Conservation (phyloP, 805 yeast species). For the Candida silvatica region DNA sequence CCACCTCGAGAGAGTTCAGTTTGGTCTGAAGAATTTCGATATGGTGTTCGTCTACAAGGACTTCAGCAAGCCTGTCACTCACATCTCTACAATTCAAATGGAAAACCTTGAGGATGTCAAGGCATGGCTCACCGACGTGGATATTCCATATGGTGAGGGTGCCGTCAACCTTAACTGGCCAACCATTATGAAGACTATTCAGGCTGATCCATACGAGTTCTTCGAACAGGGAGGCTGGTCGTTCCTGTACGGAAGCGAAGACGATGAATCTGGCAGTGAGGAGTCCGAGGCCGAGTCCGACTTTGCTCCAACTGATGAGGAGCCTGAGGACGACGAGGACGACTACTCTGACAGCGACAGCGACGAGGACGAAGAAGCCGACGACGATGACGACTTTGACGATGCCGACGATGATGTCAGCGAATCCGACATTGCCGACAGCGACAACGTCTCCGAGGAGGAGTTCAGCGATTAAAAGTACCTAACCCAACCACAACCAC, state of each 20-base stretch:
- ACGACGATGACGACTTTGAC: constrained; percentile 17
- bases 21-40: constrained; percentile 94
- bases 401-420: constrained; percentile 17
- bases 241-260: constrained; percentile 84
- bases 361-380: constrained; percentile 14
- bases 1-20: constrained; percentile 93
- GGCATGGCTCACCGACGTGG: constrained; percentile 97
- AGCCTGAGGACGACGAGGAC: constrained; percentile 42
- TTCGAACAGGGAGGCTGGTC: constrained; percentile 95
- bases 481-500: background rate
- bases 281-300: constrained; percentile 60
- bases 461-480: constrained; percentile 20
- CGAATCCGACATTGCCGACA: constrained; percentile 19
- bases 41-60: constrained; percentile 95
- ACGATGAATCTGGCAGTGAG: constrained; percentile 59
- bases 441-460: constrained; percentile 22
- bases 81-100: constrained; percentile 91
- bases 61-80: constrained; percentile 78
- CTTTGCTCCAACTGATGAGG: constrained; percentile 58
- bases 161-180: constrained; percentile 95
- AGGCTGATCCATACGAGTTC: constrained; percentile 89
- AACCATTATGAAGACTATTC: constrained; percentile 88
- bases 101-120: constrained; percentile 86
- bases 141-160: constrained; percentile 90
- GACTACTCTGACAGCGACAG: constrained; percentile 19